Evolutionary conservation across 208 protist species (phyloP).

Genomic region (Sergeia podlipaevii): DNA sequence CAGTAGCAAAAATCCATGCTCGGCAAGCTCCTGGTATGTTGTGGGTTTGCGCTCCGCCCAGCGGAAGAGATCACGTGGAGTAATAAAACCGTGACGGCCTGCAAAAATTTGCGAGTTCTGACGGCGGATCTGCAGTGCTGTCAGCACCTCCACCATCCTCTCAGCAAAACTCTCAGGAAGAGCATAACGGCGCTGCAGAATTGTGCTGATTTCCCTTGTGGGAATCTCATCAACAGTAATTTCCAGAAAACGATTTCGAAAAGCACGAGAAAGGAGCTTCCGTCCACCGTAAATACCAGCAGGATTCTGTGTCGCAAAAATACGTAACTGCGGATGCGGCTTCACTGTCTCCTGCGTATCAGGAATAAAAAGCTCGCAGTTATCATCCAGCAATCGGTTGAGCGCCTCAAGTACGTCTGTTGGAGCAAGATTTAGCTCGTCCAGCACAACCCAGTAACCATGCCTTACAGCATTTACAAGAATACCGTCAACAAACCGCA

Average conservation of each 20-base stretch:
- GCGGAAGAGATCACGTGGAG: constrained; percentile 99
- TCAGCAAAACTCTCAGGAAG: constrained; percentile 92
- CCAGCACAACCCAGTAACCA: constrained; percentile 99
- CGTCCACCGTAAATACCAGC: constrained; percentile 96
- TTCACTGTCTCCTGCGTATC: constrained; percentile 98
- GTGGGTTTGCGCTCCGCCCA: constrained; percentile 95
- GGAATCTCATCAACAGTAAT: constrained; percentile 99
- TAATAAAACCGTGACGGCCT: constrained; percentile 99
- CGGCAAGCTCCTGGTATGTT: constrained; percentile 94
- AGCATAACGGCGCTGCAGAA: constrained; percentile 95
- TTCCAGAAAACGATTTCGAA: constrained; percentile 99
- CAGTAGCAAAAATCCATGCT: constrained; percentile 98
- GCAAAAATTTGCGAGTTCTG: constrained; percentile 97
- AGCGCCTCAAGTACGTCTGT: constrained; percentile 99
- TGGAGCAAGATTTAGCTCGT: constrained; percentile 99
- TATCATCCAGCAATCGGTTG: constrained; percentile 99
- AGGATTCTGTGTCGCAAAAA: constrained; percentile 99
- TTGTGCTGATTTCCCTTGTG: constrained; percentile 94
- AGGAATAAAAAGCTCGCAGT: constrained; percentile 99
- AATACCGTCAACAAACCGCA: constrained; percentile 97
- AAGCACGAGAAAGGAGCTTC: constrained; percentile 99
- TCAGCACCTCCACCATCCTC: constrained; percentile 96
- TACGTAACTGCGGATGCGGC: constrained; percentile 98
- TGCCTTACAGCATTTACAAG: constrained; percentile 95
- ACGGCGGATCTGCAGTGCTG: constrained; percentile 92